Evolutionary conservation across 2,329 filamentous ascomycete species (phyloP), one percentile per base, ranked within the genome.

Genomic region (Sclerotinia borealis): DNA sequence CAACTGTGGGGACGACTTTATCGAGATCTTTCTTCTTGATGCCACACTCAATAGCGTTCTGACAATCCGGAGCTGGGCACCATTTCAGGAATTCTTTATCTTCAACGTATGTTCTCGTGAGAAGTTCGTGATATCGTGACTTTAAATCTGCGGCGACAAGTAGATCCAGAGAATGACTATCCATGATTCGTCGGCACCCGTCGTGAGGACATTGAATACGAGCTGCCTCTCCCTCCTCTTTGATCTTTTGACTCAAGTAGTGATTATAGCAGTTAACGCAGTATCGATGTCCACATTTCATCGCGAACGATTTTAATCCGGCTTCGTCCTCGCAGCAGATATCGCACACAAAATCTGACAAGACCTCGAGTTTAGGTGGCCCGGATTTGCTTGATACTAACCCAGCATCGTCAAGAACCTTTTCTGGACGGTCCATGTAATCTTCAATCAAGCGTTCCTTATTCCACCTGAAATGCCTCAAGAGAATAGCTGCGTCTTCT

Each of bases 21-120:
- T 86, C 84, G 25, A 99, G 81, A 63, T 97, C 92, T 73, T 92
- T 92, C 78, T 90, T 89, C 79, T 96, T 96, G 64, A 98, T 84
- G 0, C 80, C 80, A 71, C 95, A 99, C 73, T 98, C 91, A 52
- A 99, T 80, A 15, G 93, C 95, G 72, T 95, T 98, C 71, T 90
- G 85, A 77, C 95, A 99, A 75, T 99, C 93, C n/a, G 95, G 95
- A 1, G 93, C 93, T 0, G 95, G 95, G 75, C 95, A 99, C 95
- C 95, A 99, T 76, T 96, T 96, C 65, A 98, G 85, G 63, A 89
- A 89, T 63, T 96, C 93, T 77, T 92, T 96, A 76, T 99, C 93
- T 76, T 99, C 95, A 65, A 99, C 95, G 72, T 96, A 99, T 8
- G 93, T 97, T 70, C 95, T 84, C 72, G 91, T 96, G 39, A 99